A percentile compares a stretch with the other conserved stretches of the same genome.
Conservation (phyloP, 768 basidiomycete genomes). For the Rhodotorula sphaerocarpa region DNA sequence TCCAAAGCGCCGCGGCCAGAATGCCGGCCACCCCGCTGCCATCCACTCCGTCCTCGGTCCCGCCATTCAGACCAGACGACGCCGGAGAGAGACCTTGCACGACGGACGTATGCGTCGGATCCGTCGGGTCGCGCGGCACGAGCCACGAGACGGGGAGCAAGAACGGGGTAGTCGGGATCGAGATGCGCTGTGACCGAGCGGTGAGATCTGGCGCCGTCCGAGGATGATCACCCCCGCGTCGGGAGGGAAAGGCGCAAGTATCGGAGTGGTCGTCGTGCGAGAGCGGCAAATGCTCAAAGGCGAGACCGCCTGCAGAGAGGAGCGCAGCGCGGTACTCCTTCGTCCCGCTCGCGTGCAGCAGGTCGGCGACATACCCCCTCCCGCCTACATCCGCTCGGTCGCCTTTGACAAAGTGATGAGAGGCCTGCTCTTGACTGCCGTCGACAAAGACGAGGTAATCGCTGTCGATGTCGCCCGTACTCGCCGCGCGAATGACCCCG, state of each 20-base stretch:
- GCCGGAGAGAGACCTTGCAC: slow-evolving; percentile 13
- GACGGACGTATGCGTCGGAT: slow-evolving; percentile 7
- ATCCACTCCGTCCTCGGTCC: too few species aligned
- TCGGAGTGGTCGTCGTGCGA: too few species aligned
- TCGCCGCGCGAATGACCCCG: not conserved
- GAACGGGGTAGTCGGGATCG: slow-evolving; percentile 23
- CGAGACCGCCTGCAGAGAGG: slow-evolving; percentile 23
- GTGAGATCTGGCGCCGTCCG: too few species aligned
- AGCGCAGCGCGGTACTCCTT: slow-evolving; percentile 12
- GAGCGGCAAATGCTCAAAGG: not conserved
- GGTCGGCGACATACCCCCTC: slow-evolving; percentile 3
- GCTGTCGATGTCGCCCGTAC: not conserved
- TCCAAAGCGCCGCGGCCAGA: slow-evolving; percentile 18
- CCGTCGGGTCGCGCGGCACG: not conserved
- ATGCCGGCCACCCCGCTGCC: not conserved
- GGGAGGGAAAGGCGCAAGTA: too few species aligned
- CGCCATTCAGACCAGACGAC: slow-evolving; percentile 11
- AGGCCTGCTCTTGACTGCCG: slow-evolving; percentile 6
- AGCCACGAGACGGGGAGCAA: slow-evolving; percentile 27
- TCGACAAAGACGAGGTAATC: slow-evolving; percentile 14
- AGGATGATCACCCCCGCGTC: too few species aligned
- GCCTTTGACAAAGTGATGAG: too few species aligned
- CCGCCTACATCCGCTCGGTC: not conserved
- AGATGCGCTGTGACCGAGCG: not conserved
- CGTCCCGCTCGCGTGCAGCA: slow-evolving; percentile 28